A percentile compares a stretch with the other conserved stretches of the same genome.
phyloP scores from a whole-genome alignment of 805 yeast genomes.

The Jamesozyma gamospora region DNA sequence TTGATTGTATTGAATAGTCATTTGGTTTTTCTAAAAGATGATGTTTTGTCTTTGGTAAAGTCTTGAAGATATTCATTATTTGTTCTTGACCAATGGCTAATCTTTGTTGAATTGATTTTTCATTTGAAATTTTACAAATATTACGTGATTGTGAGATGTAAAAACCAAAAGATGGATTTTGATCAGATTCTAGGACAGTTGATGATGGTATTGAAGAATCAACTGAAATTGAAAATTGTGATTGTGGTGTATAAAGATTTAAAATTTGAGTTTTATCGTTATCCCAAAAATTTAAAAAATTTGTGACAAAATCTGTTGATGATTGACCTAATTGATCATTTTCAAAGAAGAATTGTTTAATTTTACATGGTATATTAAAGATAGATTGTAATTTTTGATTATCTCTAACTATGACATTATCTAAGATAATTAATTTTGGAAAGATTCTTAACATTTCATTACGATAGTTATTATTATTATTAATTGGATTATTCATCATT shows the following conservation, averaged over 20 bases:
- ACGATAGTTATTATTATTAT: constrained; percentile 38
- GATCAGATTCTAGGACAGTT: constrained; percentile 26
- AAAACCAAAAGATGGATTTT: constrained; percentile 45
- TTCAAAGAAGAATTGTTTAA: constrained; percentile 70
- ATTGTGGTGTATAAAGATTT: constrained; percentile 67
- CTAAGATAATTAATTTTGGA: constrained; percentile 71
- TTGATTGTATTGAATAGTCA: constrained; percentile 66
- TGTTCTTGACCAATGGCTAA: constrained; percentile 60
- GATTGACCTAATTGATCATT: constrained; percentile 56
- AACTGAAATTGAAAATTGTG: constrained; percentile 74
- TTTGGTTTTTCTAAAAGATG: constrained; percentile 52
- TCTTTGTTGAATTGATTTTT: constrained; percentile 46
- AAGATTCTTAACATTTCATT: constrained; percentile 58
- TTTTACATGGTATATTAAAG: constrained; percentile 44
- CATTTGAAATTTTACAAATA: constrained; percentile 47
- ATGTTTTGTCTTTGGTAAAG: constrained; percentile 74
- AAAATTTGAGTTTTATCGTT: constrained; percentile 57
- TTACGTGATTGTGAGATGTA: constrained; percentile 73
- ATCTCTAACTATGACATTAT: constrained; percentile 70
- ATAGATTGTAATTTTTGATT: constrained; percentile 47
- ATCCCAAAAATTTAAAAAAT: constrained; percentile 78
- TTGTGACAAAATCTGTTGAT: constrained; percentile 68
- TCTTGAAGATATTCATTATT: constrained; percentile 50
- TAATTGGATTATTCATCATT: constrained; percentile 69
- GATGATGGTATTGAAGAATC: constrained; percentile 59